These are phyloP conservation scores for Leptodermis oblonga DNA, from an alignment of 257 asterid species.

Conservation along the genomic window DNA sequence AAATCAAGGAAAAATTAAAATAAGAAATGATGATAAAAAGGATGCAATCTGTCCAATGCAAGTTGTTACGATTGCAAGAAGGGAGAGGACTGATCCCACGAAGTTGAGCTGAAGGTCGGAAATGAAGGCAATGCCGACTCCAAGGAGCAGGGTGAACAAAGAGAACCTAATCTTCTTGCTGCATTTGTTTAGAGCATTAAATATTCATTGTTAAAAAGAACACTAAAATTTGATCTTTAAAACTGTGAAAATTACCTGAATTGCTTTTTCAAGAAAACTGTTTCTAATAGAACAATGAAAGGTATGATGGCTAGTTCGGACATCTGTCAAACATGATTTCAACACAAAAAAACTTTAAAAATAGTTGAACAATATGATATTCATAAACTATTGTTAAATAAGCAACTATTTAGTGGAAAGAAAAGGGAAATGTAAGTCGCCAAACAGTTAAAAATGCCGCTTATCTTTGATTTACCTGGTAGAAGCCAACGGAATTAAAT, in stretches of 20 bases:
- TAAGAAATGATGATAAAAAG: not conserved
- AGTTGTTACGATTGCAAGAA: conserved; percentile 81
- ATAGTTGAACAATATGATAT: not conserved
- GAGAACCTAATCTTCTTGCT: conserved; percentile 70
- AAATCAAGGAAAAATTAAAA: too few relatives aligned
- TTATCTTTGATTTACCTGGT: conserved; percentile 68
- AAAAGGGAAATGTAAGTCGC: too few relatives aligned
- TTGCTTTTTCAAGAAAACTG: conserved; percentile 73
- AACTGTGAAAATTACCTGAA: conserved; percentile 47
- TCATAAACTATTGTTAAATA: too few relatives aligned
- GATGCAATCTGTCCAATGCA: conserved; percentile 86
- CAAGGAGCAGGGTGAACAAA: conserved; percentile 50
- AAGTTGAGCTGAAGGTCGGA: conserved; percentile 90
- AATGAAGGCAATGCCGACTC: conserved; percentile 83
- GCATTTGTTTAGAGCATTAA: conserved; percentile 15
- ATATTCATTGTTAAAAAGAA: not conserved
- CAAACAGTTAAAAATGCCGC: too few relatives aligned
- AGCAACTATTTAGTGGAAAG: too few relatives aligned
- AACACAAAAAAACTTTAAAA: not conserved
- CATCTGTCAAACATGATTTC: conserved; percentile 61
- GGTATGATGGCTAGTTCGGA: conserved; percentile 92
- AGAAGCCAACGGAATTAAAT: conserved; percentile 85
- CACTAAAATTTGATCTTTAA: not conserved
- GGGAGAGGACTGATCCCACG: conserved; percentile 73
- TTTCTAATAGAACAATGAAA: conserved; percentile 77